phyloP scores from a whole-genome alignment of 163 green algal genomes.

The Trebouxia gelatinosa region DNA sequence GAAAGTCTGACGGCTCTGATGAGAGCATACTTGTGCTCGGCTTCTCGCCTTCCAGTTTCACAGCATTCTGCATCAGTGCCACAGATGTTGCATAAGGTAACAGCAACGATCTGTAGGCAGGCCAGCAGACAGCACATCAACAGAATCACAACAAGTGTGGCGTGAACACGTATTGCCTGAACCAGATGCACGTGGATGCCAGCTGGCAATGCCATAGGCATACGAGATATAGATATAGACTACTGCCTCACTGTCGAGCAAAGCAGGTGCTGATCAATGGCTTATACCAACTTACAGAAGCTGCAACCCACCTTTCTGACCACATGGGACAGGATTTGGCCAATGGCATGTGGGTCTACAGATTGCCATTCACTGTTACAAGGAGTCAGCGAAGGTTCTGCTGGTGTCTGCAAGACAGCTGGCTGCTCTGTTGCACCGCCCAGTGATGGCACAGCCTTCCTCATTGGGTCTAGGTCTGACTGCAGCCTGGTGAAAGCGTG shows the following conservation, averaged over 20 bases:
- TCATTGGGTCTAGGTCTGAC: constrained; percentile 1
- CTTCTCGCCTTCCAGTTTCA: background rate
- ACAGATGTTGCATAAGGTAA: background rate
- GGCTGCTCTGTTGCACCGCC: background rate
- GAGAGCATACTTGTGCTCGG: constrained; percentile 7
- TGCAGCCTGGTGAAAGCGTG: constrained; percentile 2
- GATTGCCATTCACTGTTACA: background rate
- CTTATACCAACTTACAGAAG: background rate
- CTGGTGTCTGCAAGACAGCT: background rate
- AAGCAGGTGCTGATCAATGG: background rate
- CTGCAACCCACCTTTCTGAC: constrained; percentile 5
- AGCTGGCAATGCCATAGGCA: too few species aligned
- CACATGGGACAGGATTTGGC: constrained; percentile 10
- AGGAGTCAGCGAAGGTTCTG: background rate
- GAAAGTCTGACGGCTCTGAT: constrained; percentile 23
- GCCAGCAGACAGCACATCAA: background rate
- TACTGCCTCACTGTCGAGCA: too few species aligned
- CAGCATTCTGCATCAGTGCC: background rate
- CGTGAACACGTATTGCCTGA: too few species aligned
- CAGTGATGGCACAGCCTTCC: background rate
- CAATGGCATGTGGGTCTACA: background rate
- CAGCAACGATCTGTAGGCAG: background rate
- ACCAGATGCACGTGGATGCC: too few species aligned
- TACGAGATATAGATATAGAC: too few species aligned
- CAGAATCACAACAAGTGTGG: too few species aligned